A percentile compares a stretch with the other conserved stretches of the same genome.
phyloP scores from a whole-genome alignment of 768 basidiomycete species.

The button mushroom (Agaricus bisporus) region DNA sequence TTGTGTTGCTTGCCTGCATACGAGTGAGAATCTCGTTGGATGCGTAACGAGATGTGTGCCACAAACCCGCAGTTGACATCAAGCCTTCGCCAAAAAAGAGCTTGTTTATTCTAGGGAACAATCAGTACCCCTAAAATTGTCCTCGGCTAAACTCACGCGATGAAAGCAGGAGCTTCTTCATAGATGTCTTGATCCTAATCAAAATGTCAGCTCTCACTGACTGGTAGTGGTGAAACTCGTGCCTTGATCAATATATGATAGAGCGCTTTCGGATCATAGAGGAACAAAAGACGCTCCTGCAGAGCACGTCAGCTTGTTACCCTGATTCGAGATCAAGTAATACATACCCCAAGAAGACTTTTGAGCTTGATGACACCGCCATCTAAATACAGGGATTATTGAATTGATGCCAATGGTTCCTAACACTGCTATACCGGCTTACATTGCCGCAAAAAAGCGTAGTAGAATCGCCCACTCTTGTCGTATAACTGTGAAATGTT shows the following conservation, averaged over 20 bases:
- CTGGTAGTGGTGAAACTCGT: background rate
- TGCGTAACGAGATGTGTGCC: background rate
- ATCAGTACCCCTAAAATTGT: background rate
- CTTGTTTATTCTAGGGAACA: constrained; percentile 9
- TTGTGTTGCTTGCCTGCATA: constrained; percentile 34
- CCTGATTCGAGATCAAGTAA: background rate
- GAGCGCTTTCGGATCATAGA: constrained; percentile 39
- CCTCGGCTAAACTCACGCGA: background rate
- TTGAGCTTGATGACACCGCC: constrained; percentile 28
- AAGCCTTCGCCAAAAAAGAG: constrained; percentile 9
- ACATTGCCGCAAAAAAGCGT: constrained; percentile 27
- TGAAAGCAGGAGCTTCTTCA: constrained; percentile 11
- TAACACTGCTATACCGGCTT: background rate
- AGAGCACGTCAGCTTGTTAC: background rate
- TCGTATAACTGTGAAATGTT: constrained; percentile 28
- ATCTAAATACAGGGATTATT: constrained; percentile 15
- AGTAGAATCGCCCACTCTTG: constrained; percentile 31
- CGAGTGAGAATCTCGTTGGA: background rate
- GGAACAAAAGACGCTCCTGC: constrained; percentile 29
- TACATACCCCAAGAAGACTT: constrained; percentile 28
- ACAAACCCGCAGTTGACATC: constrained; percentile 1
- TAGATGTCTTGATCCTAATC: constrained; percentile 25
- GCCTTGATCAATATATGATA: constrained; percentile 42
- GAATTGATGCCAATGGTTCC: too few relatives aligned
- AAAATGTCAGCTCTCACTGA: background rate